phyloP scores from a whole-genome alignment of 139 green algal genomes.

The Chlorella sp. region DNA sequence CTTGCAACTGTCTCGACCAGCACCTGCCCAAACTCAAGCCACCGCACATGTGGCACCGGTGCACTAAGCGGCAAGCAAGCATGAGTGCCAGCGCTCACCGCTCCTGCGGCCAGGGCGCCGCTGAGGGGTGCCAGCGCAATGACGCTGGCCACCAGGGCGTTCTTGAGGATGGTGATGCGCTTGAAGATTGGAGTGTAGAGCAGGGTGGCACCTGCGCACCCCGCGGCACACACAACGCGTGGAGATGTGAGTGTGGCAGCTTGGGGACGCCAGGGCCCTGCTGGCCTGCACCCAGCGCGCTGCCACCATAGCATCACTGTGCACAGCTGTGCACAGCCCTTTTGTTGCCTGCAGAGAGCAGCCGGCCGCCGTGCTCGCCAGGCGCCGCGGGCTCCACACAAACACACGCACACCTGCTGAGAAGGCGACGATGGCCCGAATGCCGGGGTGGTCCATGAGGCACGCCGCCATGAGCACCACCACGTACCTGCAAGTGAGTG shows the following conservation, averaged over 20 bases:
- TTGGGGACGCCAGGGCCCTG: too few species aligned
- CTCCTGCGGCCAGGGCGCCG: constrained; percentile 41
- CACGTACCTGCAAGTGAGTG: constrained; percentile 24
- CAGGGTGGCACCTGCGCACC: constrained; percentile 1
- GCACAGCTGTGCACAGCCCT: too few species aligned
- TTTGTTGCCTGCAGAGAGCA: too few species aligned
- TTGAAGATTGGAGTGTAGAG: constrained; percentile 61
- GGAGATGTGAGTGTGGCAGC: too few species aligned
- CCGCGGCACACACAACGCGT: constrained; percentile 5
- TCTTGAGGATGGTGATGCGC: constrained; percentile 52
- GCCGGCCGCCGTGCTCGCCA: too few species aligned
- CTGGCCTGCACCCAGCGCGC: too few species aligned
- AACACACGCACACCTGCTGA: constrained; percentile 38
- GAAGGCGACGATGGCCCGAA: constrained; percentile 44
- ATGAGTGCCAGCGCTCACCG: constrained; percentile 23
- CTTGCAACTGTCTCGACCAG: too few species aligned
- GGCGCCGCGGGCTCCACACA: too few species aligned
- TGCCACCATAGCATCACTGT: too few species aligned
- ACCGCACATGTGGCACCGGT: too few species aligned
- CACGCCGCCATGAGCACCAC: constrained; percentile 37
- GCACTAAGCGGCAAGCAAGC: not conserved
- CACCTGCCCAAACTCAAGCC: too few species aligned
- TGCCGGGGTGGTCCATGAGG: constrained; percentile 33
- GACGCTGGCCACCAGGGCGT: constrained; percentile 48
- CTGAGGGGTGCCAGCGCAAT: constrained; percentile 47